Evolutionary conservation across 345 rosid genomes (phyloP), one percentile per base, ranked within the genome.

Genomic region (Syzygium grande): DNA sequence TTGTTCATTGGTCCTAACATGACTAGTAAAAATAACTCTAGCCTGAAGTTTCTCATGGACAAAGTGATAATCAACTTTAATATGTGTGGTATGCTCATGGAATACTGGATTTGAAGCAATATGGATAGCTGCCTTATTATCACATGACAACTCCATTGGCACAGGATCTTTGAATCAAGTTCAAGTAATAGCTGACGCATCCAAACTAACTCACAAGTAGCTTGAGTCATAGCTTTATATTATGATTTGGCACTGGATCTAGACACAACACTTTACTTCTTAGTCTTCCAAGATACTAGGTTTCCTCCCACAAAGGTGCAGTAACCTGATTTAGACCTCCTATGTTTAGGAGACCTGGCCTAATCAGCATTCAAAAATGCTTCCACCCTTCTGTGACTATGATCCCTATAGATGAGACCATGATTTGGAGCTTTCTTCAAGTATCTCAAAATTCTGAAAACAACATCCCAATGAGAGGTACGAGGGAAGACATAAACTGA

Each of bases 31-130:
- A 61, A n/a, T 61, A 61, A 54, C 58, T 21, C 58, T 1, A 54
- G 11, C 25, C 4, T 21, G 2, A 61, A 61, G 34, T 15, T 61
- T 61, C 34, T n/a, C 0, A 1, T 0, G 65, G 30, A 27, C 4
- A 27, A 59, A 59, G 65, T 59, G 30, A 27, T 29, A 59, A 27
- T 59, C 16, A 59, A 59, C 30, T 59, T 27, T 3, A 2, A 59
- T 59, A 59, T 59, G 2, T 16, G 5, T 59, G 2, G 30, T 12
- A 11, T 1, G 11, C 30, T 59, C 30, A 59, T 59, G 65, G 3
- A 27, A 59, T 59, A 59, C 0, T 11, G 0, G n/a, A 61, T 61
- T 61, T 61, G 68, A 61, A 61, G 68, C 34, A 61, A 61, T 13
- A 61, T 61, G 68, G 68, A 61, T n/a, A 61, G 14, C 12, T 61